phyloP scores from a whole-genome alignment of 805 yeast genomes.

The Maudiozyma barnettii region DNA sequence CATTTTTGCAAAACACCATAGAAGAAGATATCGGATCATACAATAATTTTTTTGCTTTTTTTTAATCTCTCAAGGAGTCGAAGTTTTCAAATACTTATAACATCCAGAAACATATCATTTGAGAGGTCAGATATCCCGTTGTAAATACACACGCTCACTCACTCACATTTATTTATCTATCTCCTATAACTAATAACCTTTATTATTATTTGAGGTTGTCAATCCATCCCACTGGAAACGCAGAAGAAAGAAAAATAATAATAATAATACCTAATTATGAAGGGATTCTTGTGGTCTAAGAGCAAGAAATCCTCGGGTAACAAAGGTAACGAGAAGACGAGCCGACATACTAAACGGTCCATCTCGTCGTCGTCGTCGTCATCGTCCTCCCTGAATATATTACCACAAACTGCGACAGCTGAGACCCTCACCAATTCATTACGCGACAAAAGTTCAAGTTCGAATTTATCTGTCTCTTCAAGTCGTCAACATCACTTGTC shows the following conservation, averaged over 20 bases:
- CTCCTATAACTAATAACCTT: no score
- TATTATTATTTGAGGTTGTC: no score
- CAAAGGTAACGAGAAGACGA: not conserved
- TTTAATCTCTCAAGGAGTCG: not conserved
- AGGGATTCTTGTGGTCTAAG: constrained; percentile 19
- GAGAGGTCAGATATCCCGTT: no score
- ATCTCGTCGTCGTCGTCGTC: constrained; percentile 3
- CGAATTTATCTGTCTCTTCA: not conserved
- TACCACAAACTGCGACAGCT: constrained; percentile 2
- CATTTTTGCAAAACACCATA: no score
- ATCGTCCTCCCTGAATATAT: not conserved
- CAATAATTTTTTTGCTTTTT: not conserved
- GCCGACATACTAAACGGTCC: not conserved
- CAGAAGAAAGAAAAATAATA: no score
- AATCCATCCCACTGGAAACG: no score
- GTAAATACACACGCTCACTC: no score
- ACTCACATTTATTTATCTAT: no score
- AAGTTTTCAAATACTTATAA: not conserved
- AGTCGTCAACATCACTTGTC: constrained; percentile 1
- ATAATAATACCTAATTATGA: constrained; percentile 7
- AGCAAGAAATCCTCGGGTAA: constrained; percentile 8
- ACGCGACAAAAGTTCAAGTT: not conserved
- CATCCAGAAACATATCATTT: not conserved
- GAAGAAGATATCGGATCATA: not conserved
- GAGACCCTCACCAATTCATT: not conserved